Base-by-base conservation (phyloP, 805 yeast species). In the Pichia thaimueangensis region DNA sequence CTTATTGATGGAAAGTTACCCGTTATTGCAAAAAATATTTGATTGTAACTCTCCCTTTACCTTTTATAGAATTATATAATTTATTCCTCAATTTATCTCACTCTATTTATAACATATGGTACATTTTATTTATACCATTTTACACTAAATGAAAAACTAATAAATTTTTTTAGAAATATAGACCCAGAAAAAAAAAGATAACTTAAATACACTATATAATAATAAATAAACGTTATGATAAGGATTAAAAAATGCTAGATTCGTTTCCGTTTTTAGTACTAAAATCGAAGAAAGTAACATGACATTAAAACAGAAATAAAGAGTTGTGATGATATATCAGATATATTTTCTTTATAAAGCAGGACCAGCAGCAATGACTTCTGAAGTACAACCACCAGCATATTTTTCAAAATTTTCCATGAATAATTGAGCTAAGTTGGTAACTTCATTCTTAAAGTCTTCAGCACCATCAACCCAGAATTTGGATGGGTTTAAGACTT, bases 301-400 rank as follows among this genome's bases (percentile, higher is more conserved):
- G 31, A 29, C 31, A 29, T 29, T 29, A 29, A 29, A 29, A 22
- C 16, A 41, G 28, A 16, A 41, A 21, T 24, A 30, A 33, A 30
- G 27, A 6, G 15, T 25, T 15, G 32, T 16, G 15, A 7, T 16
- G 17, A 19, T 17, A 31, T 21, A 34, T 12, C 10, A 30, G n/a
- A 35, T 6, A 17, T n/a, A 25, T 6, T n/a, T 20, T 19, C 37
- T 29, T 58, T 63, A 71, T 45, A 71, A 56, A 51, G 64, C 71
- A 53, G 97, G 98, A 48, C 96, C 98, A 55, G 97, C 97, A 58
- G 93, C 86, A 58, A 82, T 69, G 42, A 91, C 97, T 63, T 87
- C 96, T 22, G 71, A 57, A 29, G 95, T 85, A 51, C 95, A 87
- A 58, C 78, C 85, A 58, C 79, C 77, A 57, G 86, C 68, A 70